phyloP scores from a whole-genome alignment of 2,329 filamentous ascomycete genomes.

The Arthrobotrys entomopaga region DNA sequence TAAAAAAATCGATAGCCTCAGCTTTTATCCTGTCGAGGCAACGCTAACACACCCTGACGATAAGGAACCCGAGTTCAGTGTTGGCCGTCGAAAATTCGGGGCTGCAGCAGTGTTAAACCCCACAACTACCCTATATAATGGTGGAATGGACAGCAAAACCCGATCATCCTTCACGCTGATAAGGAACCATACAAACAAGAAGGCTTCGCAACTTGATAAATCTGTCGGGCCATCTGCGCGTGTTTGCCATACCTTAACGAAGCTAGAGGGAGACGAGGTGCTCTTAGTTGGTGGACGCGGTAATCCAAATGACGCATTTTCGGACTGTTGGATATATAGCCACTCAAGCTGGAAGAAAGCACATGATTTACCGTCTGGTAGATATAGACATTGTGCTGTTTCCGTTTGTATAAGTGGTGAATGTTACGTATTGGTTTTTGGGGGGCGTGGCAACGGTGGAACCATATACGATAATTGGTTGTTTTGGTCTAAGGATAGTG shows the following conservation, averaged over 20 bases:
- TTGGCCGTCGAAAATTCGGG: constrained; percentile 29
- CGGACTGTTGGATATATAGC: constrained; percentile 79
- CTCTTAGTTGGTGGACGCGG: constrained; percentile 80
- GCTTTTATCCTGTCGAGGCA: neutral
- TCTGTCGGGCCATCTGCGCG: constrained; percentile 60
- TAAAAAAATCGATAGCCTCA: neutral
- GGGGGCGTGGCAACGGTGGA: constrained; percentile 69
- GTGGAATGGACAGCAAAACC: constrained; percentile 44
- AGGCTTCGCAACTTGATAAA: constrained; percentile 1
- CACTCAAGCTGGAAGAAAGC: constrained; percentile 72
- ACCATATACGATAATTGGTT: constrained; percentile 67
- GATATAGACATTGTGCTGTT: constrained; percentile 79
- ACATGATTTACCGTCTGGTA: constrained; percentile 73
- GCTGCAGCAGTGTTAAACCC: constrained; percentile 9
- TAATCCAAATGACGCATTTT: constrained; percentile 76
- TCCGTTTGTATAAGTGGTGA: constrained; percentile 58
- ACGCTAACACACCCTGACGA: neutral
- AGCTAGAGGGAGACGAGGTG: constrained; percentile 69
- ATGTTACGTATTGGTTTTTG: constrained; percentile 69
- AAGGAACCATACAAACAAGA: constrained; percentile 16
- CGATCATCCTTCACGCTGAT: constrained; percentile 24
- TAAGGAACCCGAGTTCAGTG: constrained; percentile 8
- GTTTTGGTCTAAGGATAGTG: constrained; percentile 66
- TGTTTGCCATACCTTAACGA: constrained; percentile 81
- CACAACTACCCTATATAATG: constrained; percentile 22